A percentile compares a stretch with the other conserved stretches of the same genome.
Conservation (phyloP, 1,284 basidiomycete genomes). For the Volvariella volvacea region DNA sequence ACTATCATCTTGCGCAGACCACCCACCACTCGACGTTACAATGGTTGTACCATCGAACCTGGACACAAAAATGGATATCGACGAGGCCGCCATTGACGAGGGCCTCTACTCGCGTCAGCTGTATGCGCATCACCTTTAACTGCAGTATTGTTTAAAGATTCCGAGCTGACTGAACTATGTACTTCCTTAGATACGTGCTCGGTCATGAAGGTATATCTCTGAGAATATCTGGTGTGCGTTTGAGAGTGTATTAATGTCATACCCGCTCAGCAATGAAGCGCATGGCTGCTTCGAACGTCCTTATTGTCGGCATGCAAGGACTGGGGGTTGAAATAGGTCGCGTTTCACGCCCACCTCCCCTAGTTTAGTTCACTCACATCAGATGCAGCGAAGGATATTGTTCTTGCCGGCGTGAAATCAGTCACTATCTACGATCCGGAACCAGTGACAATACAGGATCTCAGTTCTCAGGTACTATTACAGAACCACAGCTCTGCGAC, state of each 20-base stretch:
- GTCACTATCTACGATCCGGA: constrained; percentile 96
- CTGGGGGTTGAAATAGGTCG: constrained; percentile 95
- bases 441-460: constrained; percentile 79
- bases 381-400: constrained; percentile 88
- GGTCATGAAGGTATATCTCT: constrained; percentile 79
- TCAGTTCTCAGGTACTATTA: constrained; percentile 80
- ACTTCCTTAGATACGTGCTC: constrained; percentile 77
- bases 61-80: constrained; percentile 69
- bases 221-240: not conserved
- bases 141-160: constrained; percentile 6
- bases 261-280: constrained; percentile 85
- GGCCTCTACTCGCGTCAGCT: constrained; percentile 94
- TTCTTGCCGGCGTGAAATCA: constrained; percentile 95
- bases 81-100: constrained; percentile 82
- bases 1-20: constrained; percentile 6
- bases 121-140: constrained; percentile 32
- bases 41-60: constrained; percentile 50
- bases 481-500: constrained; percentile 3
- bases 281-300: constrained; percentile 95
- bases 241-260: constrained; percentile 6
- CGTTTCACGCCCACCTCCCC: constrained; percentile 9
- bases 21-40: constrained; percentile 4
- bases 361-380: constrained; percentile 4
- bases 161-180: constrained; percentile 17
- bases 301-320: constrained; percentile 91